Evolutionary conservation across 2,329 filamentous ascomycete genomes (phyloP), one percentile per base, ranked within the genome.

Genomic region (Colletotrichum limetticola): DNA sequence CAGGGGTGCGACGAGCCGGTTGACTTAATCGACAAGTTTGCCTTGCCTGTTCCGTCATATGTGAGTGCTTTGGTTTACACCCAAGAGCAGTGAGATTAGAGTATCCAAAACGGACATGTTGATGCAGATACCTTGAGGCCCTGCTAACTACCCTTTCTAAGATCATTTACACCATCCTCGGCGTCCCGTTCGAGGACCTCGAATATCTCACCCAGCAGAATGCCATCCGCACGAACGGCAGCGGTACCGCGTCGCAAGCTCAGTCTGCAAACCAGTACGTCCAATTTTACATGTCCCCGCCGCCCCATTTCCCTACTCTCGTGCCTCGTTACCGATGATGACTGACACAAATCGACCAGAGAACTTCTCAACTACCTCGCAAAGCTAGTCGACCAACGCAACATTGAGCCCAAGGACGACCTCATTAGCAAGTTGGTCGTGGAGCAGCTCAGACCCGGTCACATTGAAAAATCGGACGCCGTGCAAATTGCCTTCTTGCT

Each of bases 121-220:
- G 26, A 26, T 26, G 26, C 26, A 26, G 26, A 1, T 26, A 26
- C 26, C 26, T 26, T 26, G 26, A 26, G 26, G 26, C 26, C 4
- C 26, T 26, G 26, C 26, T 26, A 53, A 72, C 61, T 0, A 46
- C 53, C 8, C 32, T 14, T 8, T 16, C 24, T 14, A 16, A 85
- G 84, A 86, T 86, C 71, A 87, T 87, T 69, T 88, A 88, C 76
- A 84, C 83, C 14, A 84, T 88, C 30, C 82, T 88, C 4, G 86
- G 86, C 4, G 84, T 87, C 4, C 85, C 86, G 0, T 83, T 86
- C 60, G 79, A 84, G 6, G 85, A 87, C 61, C 80, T 87, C 16
- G 80, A 81, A n/a, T 85, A 82, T 53, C 79, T 87, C 19, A 87
- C 85, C 0, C 76, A 82, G n/a, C 83, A 86, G 73, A 85, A 84